Conservation (phyloP, 495 filamentous ascomycete species). For the Hyaloscypha bicolor region DNA sequence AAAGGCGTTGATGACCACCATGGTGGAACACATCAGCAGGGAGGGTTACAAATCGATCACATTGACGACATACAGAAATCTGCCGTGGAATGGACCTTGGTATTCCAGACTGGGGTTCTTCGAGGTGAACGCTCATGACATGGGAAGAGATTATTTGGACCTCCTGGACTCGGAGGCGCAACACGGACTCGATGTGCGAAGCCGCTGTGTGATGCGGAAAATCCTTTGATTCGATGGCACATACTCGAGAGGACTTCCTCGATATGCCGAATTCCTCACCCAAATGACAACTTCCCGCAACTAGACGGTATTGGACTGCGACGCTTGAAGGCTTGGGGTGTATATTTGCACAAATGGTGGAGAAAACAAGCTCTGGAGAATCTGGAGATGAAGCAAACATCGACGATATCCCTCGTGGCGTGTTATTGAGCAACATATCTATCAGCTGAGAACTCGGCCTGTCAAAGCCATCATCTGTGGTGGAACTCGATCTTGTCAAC, state of each 20-base stretch:
- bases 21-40: slow-evolving; percentile 22
- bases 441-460: not conserved
- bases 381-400: slow-evolving; percentile 9
- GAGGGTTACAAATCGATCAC: slow-evolving; percentile 27
- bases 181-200: slow-evolving; percentile 23
- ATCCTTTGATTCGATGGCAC: slow-evolving; percentile 12
- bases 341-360: not conserved
- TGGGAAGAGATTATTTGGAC: slow-evolving; percentile 22
- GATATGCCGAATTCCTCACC: not conserved
- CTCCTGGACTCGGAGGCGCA: slow-evolving; percentile 24
- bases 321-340: not conserved
- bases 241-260: slow-evolving; percentile 4
- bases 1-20: slow-evolving; percentile 26
- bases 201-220: slow-evolving; percentile 31
- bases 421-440: not conserved
- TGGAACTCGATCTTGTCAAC: slow-evolving; percentile 2
- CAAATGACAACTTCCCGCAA: not conserved
- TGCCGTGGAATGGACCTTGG: slow-evolving; percentile 34
- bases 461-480: slow-evolving; percentile 6
- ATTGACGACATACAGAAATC: slow-evolving; percentile 28
- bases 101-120: slow-evolving; percentile 30
- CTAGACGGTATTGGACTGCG: not conserved
- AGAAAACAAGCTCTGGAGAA: not conserved
- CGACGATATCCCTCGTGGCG: not conserved
- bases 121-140: slow-evolving; percentile 20